phyloP scores from a whole-genome alignment of 139 green algal species.

The Auxenochlorella protothecoides region DNA sequence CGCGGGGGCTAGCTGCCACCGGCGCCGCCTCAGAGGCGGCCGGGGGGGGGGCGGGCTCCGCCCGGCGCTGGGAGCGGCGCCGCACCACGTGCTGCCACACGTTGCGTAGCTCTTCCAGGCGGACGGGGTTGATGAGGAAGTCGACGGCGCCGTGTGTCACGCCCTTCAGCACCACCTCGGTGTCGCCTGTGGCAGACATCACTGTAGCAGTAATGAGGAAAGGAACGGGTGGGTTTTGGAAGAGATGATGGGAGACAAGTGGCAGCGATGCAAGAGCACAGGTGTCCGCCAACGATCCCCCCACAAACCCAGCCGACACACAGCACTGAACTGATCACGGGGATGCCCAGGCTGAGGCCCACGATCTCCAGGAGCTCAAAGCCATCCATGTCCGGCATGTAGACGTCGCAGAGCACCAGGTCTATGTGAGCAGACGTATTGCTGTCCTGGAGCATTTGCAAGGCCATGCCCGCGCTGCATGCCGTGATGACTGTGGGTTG shows the following conservation, averaged over 20 bases:
- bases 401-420: constrained; percentile 91
- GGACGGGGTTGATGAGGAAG: constrained; percentile 95
- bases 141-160: constrained; percentile 93
- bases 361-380: constrained; percentile 90
- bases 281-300: not conserved
- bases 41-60: no score
- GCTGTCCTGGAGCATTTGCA: not conserved
- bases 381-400: constrained; percentile 97
- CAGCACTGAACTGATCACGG: constrained; percentile 83
- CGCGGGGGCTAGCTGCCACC: constrained; percentile 1
- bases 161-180: constrained; percentile 75
- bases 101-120: constrained; percentile 89
- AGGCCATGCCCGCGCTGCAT: not conserved
- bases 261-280: no score
- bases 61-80: constrained; percentile 15
- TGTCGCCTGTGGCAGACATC: constrained; percentile 93
- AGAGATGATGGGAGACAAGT: not conserved
- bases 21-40: not conserved
- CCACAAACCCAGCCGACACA: not conserved
- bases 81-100: constrained; percentile 96
- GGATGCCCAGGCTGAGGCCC: constrained; percentile 84
- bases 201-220: constrained; percentile 30
- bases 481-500: no score
- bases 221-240: not conserved
- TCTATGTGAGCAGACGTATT: constrained; percentile 55